These are phyloP conservation scores for Fonsecaea erecta DNA, from an alignment of 2,329 filamentous ascomycete genomes.

Conservation along the genomic window DNA sequence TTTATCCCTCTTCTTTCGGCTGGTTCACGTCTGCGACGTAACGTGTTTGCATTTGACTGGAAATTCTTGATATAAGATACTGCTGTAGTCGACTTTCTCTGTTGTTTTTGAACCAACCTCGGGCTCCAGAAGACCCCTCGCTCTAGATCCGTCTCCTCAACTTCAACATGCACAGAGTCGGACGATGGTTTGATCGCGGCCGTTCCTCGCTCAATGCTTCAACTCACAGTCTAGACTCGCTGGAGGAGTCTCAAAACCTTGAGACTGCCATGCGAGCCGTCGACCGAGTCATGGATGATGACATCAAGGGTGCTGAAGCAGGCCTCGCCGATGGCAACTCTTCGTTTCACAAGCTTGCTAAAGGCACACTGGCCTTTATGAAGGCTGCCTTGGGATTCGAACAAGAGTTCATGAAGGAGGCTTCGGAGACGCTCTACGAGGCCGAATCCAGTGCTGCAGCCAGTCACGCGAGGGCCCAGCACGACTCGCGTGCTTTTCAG, in stretches of 20 bases:
- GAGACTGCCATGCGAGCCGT: slow-evolving; percentile 54
- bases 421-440: slow-evolving; percentile 70
- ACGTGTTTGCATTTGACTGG: not conserved
- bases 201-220: slow-evolving; percentile 62
- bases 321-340: slow-evolving; percentile 74
- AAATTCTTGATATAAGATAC: not conserved
- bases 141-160: not conserved
- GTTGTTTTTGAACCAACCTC: not conserved
- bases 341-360: slow-evolving; percentile 85
- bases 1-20: not conserved
- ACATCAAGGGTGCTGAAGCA: slow-evolving; percentile 81
- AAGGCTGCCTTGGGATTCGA: slow-evolving; percentile 87
- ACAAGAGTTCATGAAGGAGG: slow-evolving; percentile 86
- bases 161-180: slow-evolving; percentile 32
- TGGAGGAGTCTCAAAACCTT: slow-evolving; percentile 59
- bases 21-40: not conserved
- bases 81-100: not conserved
- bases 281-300: slow-evolving; percentile 81
- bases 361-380: slow-evolving; percentile 82
- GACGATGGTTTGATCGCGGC: slow-evolving; percentile 67
- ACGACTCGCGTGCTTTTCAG: slow-evolving; percentile 60
- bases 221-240: slow-evolving; percentile 61
- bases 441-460: slow-evolving; percentile 77
- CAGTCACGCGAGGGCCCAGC: slow-evolving; percentile 76
- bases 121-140: not conserved